A percentile compares a stretch with the other conserved stretches of the same genome.
These are phyloP conservation scores for Quercus bicolor DNA, from an alignment of 306 rosid species.

Conservation along the genomic window DNA sequence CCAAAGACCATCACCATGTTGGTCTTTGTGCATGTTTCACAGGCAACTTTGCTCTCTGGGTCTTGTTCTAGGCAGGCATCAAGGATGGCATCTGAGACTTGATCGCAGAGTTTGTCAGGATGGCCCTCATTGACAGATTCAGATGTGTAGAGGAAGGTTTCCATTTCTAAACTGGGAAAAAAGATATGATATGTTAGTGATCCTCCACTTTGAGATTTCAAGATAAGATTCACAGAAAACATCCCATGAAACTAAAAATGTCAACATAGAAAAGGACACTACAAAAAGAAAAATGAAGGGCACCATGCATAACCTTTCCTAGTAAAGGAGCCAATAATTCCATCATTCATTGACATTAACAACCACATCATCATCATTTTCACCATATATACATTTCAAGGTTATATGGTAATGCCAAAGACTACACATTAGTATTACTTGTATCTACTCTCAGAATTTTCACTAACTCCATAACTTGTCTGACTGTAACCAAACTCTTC, in stretches of 20 bases:
- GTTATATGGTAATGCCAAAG: background rate
- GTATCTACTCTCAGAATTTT: background rate
- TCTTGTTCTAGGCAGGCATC: conserved; percentile 83
- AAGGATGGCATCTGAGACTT: conserved; percentile 71
- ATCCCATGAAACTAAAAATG: background rate
- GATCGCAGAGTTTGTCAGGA: conserved; percentile 83
- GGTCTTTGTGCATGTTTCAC: conserved; percentile 86
- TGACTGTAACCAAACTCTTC: no score
- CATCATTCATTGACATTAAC: background rate
- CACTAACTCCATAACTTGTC: background rate
- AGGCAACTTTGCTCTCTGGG: conserved; percentile 71
- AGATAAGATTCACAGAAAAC: background rate
- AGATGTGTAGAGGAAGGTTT: conserved; percentile 70
- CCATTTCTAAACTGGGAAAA: conserved; percentile 40
- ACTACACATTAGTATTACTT: background rate
- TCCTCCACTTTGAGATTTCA: background rate
- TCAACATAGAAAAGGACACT: background rate
- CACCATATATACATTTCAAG: background rate
- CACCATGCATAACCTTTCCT: background rate
- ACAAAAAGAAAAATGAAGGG: background rate
- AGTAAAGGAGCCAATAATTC: background rate
- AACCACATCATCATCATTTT: background rate
- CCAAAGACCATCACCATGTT: conserved; percentile 94
- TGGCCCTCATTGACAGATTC: conserved; percentile 86
- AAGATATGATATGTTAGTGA: conserved; percentile 3